Percentiles rank a stretch among this genome's conserved stretches.
These are phyloP conservation scores for Passiflora organensis DNA, from an alignment of 345 rosid species.

Conservation along the genomic window DNA sequence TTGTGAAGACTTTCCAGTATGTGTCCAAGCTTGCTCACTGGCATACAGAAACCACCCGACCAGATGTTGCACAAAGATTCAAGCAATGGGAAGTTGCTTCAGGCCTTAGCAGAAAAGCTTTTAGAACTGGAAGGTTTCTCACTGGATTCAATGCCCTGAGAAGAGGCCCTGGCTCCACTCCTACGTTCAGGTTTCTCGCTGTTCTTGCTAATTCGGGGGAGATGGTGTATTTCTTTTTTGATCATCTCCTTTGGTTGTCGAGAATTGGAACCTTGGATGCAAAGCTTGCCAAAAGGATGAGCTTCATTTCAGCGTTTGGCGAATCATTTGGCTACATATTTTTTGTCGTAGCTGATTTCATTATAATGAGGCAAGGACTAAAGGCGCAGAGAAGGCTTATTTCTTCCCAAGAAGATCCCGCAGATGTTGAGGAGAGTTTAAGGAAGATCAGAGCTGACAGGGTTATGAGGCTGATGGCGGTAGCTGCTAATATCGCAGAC, in stretches of 20 bases:
- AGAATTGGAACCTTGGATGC: slow-evolving; percentile 75
- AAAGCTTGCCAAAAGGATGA: slow-evolving; percentile 62
- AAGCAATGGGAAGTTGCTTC: slow-evolving; percentile 95
- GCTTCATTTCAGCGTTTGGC: slow-evolving; percentile 92
- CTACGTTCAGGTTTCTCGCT: slow-evolving; percentile 40
- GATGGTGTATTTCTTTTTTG: slow-evolving; percentile 93
- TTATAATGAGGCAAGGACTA: slow-evolving; percentile 50
- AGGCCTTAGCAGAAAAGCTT: slow-evolving; percentile 91
- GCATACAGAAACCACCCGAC: slow-evolving; percentile 49
- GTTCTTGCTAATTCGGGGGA: slow-evolving; percentile 87
- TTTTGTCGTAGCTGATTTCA: slow-evolving; percentile 61
- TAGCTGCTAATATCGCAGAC: slow-evolving; percentile 87
- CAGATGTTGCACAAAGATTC: slow-evolving; percentile 53
- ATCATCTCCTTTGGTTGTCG: slow-evolving; percentile 90
- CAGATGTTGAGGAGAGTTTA: slow-evolving; percentile 23
- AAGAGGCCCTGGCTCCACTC: slow-evolving; percentile 58
- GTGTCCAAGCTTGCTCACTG: slow-evolving; percentile 89
- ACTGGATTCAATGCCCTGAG: slow-evolving; percentile 84
- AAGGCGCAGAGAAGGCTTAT: slow-evolving; percentile 40
- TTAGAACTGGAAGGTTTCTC: slow-evolving; percentile 84
- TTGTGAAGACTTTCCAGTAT: slow-evolving; percentile 94
- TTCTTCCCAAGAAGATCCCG: slow-evolving; percentile 9
- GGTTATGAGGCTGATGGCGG: slow-evolving; percentile 78
- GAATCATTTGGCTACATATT: slow-evolving; percentile 93
- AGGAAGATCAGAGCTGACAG: slow-evolving; percentile 54